Evolutionary conservation across 2,329 filamentous ascomycete genomes (phyloP).

Genomic region (Talaromyces sp.): DNA sequence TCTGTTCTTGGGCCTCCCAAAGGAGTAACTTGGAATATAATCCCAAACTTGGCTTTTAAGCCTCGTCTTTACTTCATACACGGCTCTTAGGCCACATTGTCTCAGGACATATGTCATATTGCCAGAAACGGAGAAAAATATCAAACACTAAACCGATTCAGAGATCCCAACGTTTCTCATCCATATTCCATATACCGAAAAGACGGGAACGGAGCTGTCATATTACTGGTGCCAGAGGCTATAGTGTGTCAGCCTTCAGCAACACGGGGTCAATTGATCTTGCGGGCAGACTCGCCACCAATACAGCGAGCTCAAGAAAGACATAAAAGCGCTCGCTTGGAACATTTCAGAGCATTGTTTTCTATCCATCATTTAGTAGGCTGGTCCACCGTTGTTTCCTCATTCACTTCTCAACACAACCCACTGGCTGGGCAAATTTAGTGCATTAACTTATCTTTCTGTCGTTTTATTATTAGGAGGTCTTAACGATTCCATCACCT

Average conservation of each 20-base stretch:
- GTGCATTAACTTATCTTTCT: slow-evolving; percentile 37
- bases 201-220: background rate
- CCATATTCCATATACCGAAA: background rate
- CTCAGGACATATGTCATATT: slow-evolving; percentile 6
- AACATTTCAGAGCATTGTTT: slow-evolving; percentile 10
- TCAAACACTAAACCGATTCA: slow-evolving; percentile 4
- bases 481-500: slow-evolving; percentile 23
- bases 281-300: background rate
- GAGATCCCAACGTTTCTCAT: slow-evolving; percentile 9
- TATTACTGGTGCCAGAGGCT: background rate
- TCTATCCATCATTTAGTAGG: background rate
- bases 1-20: background rate
- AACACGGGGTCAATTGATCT: slow-evolving; percentile 4
- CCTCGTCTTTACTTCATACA: slow-evolving; percentile 7
- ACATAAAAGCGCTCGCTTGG: slow-evolving; percentile 13
- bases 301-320: background rate
- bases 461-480: slow-evolving; percentile 12
- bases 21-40: background rate
- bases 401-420: slow-evolving; percentile 42
- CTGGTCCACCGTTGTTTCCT: slow-evolving; percentile 13
- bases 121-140: background rate
- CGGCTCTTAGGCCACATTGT: background rate
- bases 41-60: slow-evolving; percentile 6
- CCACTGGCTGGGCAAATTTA: slow-evolving; percentile 56
- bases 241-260: slow-evolving; percentile 14